Conservation (phyloP, 257 asterid genomes). For the Solanum virginianum region DNA sequence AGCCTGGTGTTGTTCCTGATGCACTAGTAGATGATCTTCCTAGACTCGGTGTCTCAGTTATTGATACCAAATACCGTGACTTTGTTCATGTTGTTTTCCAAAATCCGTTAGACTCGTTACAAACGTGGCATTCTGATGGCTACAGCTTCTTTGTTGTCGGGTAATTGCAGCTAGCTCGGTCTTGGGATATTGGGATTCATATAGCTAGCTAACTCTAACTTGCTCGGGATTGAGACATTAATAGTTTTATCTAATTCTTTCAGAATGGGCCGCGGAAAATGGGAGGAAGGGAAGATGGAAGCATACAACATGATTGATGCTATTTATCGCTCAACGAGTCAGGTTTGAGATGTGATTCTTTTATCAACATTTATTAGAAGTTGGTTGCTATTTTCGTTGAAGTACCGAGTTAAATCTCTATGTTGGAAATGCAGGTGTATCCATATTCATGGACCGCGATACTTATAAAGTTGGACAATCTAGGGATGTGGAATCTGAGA, state of each 20-base stretch:
- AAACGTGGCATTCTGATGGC: background rate
- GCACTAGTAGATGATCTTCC: background rate
- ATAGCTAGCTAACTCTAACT: background rate
- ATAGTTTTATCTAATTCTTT: background rate
- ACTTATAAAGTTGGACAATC: slow-evolving; percentile 13
- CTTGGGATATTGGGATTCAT: background rate
- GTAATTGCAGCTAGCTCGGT: background rate
- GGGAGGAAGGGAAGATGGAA: background rate
- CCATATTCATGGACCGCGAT: slow-evolving; percentile 23
- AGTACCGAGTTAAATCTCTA: background rate
- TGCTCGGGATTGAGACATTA: background rate
- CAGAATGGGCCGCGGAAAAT: background rate
- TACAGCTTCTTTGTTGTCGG: background rate
- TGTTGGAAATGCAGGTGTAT: slow-evolving; percentile 2
- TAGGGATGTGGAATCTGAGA: slow-evolving; percentile 28
- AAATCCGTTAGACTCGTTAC: background rate
- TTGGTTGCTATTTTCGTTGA: background rate
- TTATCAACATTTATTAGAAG: background rate
- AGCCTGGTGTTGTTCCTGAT: background rate
- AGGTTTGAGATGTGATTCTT: background rate
- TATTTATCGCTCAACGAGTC: slow-evolving; percentile 21
- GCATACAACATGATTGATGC: slow-evolving; percentile 24
- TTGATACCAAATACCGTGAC: background rate
- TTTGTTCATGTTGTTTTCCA: background rate
- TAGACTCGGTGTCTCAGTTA: background rate